Evolutionary conservation across 164 flowering plant species (phyloP).

Genomic region (Aristolochia contorta): DNA sequence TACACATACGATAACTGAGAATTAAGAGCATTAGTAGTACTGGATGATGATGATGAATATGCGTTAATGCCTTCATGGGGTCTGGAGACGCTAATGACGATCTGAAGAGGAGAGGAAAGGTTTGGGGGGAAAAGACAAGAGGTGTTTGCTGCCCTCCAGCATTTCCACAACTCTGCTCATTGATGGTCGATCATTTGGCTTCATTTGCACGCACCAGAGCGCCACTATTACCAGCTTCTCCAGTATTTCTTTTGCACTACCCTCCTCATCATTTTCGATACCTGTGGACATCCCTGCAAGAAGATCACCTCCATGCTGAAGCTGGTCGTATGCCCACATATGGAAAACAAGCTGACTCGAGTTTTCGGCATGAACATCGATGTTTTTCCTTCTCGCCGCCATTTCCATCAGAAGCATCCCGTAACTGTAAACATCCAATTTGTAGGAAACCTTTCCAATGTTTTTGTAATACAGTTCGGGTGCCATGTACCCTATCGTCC

Average conservation of each 20-base stretch:
- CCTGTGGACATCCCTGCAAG: background rate
- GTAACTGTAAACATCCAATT: conserved; percentile 10
- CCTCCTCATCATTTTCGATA: background rate
- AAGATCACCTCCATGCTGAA: background rate
- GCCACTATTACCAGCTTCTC: conserved; percentile 20
- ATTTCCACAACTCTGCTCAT: conserved; percentile 19
- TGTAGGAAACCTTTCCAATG: conserved; percentile 1
- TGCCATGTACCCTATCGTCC: conserved; percentile 10
- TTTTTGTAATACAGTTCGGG: conserved; percentile 5
- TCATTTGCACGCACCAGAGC: conserved; percentile 26
- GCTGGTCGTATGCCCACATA: conserved; percentile 5
- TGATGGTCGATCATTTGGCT: conserved; percentile 17
- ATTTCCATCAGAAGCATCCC: conserved; percentile 11
- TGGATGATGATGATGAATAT: no score
- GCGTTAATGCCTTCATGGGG: no score
- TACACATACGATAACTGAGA: no score
- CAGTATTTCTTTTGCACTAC: conserved; percentile 6
- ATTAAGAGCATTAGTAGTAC: no score
- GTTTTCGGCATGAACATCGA: background rate
- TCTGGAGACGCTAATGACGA: no score
- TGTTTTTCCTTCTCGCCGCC: conserved; percentile 4
- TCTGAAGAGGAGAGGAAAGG: conserved; percentile 5
- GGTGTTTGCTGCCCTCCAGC: conserved; percentile 15
- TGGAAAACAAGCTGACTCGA: conserved; percentile 4
- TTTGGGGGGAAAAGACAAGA: conserved; percentile 14